Evolutionary conservation across 805 yeast species (phyloP).

Genomic region (Myxozyma mucilagina): DNA sequence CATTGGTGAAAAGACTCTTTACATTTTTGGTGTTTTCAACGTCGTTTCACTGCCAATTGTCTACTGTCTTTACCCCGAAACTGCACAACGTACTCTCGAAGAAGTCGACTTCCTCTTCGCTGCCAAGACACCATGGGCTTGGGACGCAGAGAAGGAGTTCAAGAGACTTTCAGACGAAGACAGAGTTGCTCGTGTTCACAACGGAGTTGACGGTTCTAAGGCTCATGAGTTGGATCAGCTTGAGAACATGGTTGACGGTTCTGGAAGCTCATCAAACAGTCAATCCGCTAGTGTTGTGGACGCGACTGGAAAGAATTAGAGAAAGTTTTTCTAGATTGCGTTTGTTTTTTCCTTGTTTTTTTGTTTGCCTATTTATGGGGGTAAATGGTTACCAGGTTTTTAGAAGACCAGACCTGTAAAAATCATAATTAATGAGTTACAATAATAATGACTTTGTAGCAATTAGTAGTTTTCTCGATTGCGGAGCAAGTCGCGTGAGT

Average conservation of each 20-base stretch:
- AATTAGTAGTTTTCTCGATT: too few species aligned
- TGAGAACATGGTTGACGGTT: background rate
- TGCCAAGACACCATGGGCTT: slow-evolving; percentile 24
- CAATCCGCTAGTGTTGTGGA: background rate
- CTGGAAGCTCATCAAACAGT: background rate
- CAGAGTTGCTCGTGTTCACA: background rate
- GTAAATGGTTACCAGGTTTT: background rate
- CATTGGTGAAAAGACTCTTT: slow-evolving; percentile 40
- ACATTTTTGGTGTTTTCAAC: slow-evolving; percentile 41
- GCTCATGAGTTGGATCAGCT: slow-evolving; percentile 3
- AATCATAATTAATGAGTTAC: too few species aligned
- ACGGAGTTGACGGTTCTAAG: background rate
- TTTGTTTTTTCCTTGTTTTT: background rate
- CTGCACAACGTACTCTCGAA: slow-evolving; percentile 57
- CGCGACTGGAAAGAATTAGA: background rate
- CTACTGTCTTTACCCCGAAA: slow-evolving; percentile 65
- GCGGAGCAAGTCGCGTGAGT: too few species aligned
- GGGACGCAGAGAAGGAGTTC: slow-evolving; percentile 29
- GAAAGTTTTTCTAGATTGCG: background rate
- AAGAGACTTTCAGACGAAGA: slow-evolving; percentile 16
- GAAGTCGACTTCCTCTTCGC: slow-evolving; percentile 59
- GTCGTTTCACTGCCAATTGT: slow-evolving; percentile 31
- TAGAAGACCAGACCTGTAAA: background rate
- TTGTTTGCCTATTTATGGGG: background rate
- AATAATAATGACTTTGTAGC: too few species aligned